These are phyloP conservation scores for Xylaria hypoxylon DNA, from an alignment of 2,329 filamentous ascomycete genomes.

Conservation along the genomic window DNA sequence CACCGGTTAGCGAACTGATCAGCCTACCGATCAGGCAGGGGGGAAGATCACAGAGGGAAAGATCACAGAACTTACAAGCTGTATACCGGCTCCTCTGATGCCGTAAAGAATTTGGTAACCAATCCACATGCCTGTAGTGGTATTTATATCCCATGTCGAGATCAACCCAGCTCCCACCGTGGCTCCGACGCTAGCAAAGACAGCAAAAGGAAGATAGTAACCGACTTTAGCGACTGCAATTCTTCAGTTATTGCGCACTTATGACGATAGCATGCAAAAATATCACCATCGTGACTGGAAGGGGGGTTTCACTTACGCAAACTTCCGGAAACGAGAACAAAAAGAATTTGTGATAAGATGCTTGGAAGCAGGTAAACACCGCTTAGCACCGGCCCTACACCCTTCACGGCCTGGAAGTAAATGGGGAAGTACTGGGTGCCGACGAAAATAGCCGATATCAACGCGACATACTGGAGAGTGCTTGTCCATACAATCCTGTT, in stretches of 20 bases:
- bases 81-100: constrained; percentile 45
- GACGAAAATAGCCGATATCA: constrained; percentile 59
- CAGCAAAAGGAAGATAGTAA: constrained; percentile 48
- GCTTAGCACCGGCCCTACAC: constrained; percentile 48
- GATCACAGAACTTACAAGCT: constrained; percentile 39
- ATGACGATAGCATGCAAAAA: neutral
- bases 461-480: constrained; percentile 56
- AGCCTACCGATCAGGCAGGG: neutral
- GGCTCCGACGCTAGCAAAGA: constrained; percentile 41
- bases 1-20: constrained; percentile 13
- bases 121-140: constrained; percentile 45
- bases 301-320: constrained; percentile 39
- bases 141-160: constrained; percentile 46
- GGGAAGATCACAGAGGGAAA: neutral
- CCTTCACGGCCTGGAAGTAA: constrained; percentile 51
- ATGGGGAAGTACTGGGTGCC: constrained; percentile 48
- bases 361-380: constrained; percentile 51
- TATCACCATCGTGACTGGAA: neutral
- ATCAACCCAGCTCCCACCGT: constrained; percentile 46
- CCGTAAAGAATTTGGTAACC: constrained; percentile 50
- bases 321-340: constrained; percentile 62
- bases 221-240: constrained; percentile 45
- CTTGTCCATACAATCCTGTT: constrained; percentile 58
- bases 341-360: constrained; percentile 59
- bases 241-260: constrained; percentile 2